These are phyloP conservation scores for Aspergillus sparsus DNA, from an alignment of 495 filamentous ascomycete species.

Conservation along the genomic window DNA sequence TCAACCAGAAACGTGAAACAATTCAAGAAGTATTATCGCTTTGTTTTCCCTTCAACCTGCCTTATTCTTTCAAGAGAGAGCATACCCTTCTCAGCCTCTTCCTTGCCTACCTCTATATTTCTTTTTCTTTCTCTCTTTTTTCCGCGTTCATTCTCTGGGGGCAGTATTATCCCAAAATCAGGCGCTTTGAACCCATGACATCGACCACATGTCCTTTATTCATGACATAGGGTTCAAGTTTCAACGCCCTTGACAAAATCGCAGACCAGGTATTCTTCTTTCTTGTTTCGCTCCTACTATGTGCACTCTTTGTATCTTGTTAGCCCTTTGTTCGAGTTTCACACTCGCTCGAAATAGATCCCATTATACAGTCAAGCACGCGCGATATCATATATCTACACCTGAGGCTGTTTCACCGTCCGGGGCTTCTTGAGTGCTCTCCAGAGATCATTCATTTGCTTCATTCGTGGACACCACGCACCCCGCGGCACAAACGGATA, in stretches of 20 bases:
- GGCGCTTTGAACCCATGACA: slow-evolving; percentile 35
- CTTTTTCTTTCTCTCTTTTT: not conserved
- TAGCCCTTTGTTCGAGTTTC: slow-evolving; percentile 19
- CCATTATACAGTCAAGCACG: not conserved
- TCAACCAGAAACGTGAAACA: slow-evolving; percentile 7
- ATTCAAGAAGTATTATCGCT: not conserved
- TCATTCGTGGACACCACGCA: not conserved
- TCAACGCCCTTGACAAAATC: slow-evolving; percentile 12
- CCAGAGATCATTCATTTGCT: not conserved
- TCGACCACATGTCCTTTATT: slow-evolving; percentile 27
- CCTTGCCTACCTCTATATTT: not conserved
- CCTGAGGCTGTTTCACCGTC: slow-evolving; percentile 11
- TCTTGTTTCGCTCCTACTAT: slow-evolving; percentile 18
- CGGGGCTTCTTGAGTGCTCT: not conserved
- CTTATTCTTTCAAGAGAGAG: not conserved
- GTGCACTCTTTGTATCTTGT: slow-evolving; percentile 11
- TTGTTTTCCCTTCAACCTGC: not conserved
- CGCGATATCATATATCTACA: slow-evolving; percentile 10
- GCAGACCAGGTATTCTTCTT: slow-evolving; percentile 12
- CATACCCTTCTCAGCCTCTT: not conserved
- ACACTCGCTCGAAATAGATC: slow-evolving; percentile 7
- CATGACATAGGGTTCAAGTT: slow-evolving; percentile 22
- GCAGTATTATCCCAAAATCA: slow-evolving; percentile 21
- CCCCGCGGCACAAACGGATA: slow-evolving; percentile 1
- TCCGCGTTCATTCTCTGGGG: not conserved